Evolutionary conservation across 495 filamentous ascomycete species (phyloP).

Genomic region (Evernia prunastri): DNA sequence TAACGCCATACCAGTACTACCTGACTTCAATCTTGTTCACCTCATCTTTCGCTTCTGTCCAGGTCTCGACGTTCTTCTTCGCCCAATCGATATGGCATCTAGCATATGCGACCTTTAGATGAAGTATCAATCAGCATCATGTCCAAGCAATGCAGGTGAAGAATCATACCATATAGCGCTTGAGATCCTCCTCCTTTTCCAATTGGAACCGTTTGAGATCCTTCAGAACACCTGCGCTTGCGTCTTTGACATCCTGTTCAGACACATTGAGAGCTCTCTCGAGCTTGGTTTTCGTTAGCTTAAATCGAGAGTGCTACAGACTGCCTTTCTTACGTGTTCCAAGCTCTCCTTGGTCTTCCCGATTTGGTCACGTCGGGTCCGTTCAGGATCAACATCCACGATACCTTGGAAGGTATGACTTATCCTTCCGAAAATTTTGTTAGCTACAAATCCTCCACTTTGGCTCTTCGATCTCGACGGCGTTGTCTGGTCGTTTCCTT

Average conservation of each 20-base stretch:
- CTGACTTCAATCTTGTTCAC: slow-evolving; percentile 74
- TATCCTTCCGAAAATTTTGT: slow-evolving; percentile 90
- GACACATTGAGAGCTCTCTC: slow-evolving; percentile 84
- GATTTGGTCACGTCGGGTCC: slow-evolving; percentile 85
- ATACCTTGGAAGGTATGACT: slow-evolving; percentile 93
- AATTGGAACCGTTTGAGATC: slow-evolving; percentile 88
- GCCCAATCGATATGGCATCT: slow-evolving; percentile 96
- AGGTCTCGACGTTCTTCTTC: slow-evolving; percentile 91
- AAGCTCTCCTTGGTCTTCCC: slow-evolving; percentile 82
- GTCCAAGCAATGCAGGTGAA: slow-evolving; percentile 5
- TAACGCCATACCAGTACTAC: slow-evolving; percentile 30
- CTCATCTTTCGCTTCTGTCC: slow-evolving; percentile 92
- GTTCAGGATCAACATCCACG: slow-evolving; percentile 90
- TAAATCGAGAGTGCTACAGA: slow-evolving; percentile 14
- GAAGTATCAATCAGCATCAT: background rate
- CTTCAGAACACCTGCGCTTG: slow-evolving; percentile 74
- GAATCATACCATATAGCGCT: slow-evolving; percentile 81
- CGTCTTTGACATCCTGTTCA: slow-evolving; percentile 84
- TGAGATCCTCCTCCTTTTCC: slow-evolving; percentile 91
- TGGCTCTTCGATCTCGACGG: slow-evolving; percentile 49
- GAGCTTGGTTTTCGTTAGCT: slow-evolving; percentile 46
- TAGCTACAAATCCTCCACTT: slow-evolving; percentile 77
- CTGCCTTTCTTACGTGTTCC: slow-evolving; percentile 44
- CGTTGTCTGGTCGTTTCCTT: slow-evolving; percentile 32
- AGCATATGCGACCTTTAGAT: slow-evolving; percentile 74